Percentiles rank a stretch among this genome's conserved stretches.
These are phyloP conservation scores for Sclerotinia spermophila DNA, from an alignment of 2,329 filamentous ascomycete genomes.

Conservation along the genomic window DNA sequence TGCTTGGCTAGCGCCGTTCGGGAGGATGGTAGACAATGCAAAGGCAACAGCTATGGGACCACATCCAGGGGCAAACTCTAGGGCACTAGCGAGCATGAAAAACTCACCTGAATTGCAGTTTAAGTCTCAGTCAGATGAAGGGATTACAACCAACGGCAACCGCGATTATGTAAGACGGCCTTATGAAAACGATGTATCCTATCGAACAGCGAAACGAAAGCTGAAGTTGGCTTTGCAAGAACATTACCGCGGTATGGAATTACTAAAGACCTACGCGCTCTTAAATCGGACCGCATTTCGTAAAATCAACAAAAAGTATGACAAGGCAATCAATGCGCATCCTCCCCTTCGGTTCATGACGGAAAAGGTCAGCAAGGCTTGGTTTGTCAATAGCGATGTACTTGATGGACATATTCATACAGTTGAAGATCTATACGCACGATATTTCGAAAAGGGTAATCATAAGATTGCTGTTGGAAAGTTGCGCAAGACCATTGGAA, in stretches of 20 bases:
- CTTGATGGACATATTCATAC: slow-evolving; percentile 75
- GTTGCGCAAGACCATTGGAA: slow-evolving; percentile 68
- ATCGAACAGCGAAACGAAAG: slow-evolving; percentile 84
- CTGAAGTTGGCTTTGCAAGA: slow-evolving; percentile 88
- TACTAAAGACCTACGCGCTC: slow-evolving; percentile 86
- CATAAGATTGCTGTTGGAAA: slow-evolving; percentile 88
- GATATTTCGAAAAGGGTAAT: slow-evolving; percentile 92
- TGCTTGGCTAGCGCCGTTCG: slow-evolving; percentile 51
- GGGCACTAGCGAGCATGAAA: slow-evolving; percentile 53
- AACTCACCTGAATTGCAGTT: slow-evolving; percentile 35
- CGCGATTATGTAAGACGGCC: slow-evolving; percentile 49
- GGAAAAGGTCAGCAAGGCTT: slow-evolving; percentile 84
- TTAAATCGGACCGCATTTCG: slow-evolving; percentile 91
- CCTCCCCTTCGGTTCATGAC: slow-evolving; percentile 79
- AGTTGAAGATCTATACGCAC: slow-evolving; percentile 86
- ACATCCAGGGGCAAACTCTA: slow-evolving; percentile 56
- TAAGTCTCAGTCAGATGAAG: slow-evolving; percentile 41
- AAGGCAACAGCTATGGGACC: slow-evolving; percentile 48
- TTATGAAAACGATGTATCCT: slow-evolving; percentile 64
- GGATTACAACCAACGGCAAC: slow-evolving; percentile 32
- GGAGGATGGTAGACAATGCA: slow-evolving; percentile 33
- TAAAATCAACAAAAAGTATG: slow-evolving; percentile 98
- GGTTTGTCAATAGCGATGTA: slow-evolving; percentile 87
- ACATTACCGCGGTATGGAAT: slow-evolving; percentile 85
- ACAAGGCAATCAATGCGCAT: slow-evolving; percentile 79